Conservation (phyloP, 2,329 filamentous ascomycete genomes). For the Aureobasidium sp. region DNA sequence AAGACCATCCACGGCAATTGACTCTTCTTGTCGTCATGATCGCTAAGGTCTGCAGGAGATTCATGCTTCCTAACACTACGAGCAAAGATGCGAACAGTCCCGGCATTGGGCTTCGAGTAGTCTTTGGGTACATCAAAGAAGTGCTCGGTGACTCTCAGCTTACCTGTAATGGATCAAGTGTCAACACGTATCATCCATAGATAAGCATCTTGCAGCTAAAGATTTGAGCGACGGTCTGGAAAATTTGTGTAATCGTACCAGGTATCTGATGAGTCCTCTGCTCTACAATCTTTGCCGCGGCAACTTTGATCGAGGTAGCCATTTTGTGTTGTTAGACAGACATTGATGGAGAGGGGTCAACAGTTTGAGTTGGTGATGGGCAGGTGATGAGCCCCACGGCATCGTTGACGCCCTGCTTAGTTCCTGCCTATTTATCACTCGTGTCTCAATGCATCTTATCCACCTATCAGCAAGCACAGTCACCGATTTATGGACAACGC, state of each 20-base stretch:
- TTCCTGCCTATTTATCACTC: not conserved
- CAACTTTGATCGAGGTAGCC: conserved; percentile 19
- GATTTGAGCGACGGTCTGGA: not conserved
- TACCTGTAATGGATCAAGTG: conserved; percentile 44
- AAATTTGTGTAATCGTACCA: conserved; percentile 23
- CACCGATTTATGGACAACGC: too few relatives aligned
- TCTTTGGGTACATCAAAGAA: conserved; percentile 82
- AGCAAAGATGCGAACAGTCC: conserved; percentile 66
- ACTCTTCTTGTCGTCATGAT: conserved; percentile 36
- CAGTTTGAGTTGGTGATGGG: not conserved
- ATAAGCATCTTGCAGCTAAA: not conserved
- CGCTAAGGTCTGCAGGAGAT: conserved; percentile 43
- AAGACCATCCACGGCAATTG: conserved; percentile 57
- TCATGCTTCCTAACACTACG: conserved; percentile 62
- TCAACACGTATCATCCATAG: conserved; percentile 2
- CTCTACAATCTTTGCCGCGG: conserved; percentile 39
- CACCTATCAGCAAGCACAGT: too few relatives aligned
- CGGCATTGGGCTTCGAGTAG: conserved; percentile 51
- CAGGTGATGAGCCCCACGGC: not conserved
- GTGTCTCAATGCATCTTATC: too few relatives aligned
- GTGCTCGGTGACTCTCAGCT: conserved; percentile 67
- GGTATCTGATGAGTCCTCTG: conserved; percentile 37
- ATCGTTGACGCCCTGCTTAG: not conserved
- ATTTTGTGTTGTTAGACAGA: conserved; percentile 1
- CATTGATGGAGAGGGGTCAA: not conserved